Conservation (phyloP, 371 early-diverging fungal genomes). For the Mucor plumbeus region DNA sequence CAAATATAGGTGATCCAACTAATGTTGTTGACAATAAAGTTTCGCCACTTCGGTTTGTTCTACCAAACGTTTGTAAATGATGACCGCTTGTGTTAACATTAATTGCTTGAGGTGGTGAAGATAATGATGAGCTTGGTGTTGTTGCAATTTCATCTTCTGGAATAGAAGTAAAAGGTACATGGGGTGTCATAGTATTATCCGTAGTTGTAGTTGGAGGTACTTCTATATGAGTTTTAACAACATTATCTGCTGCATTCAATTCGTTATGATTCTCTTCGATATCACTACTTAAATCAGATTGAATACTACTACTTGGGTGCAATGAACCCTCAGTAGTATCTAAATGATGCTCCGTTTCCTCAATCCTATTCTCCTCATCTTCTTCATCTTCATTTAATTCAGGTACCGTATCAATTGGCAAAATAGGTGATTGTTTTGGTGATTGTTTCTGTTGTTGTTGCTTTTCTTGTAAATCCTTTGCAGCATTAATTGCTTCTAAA, state of each 20-base stretch:
- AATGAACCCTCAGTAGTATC: background rate
- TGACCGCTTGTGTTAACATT: background rate
- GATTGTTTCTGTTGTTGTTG: background rate
- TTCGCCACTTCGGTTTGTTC: conserved; percentile 5
- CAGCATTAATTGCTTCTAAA: conserved; percentile 23
- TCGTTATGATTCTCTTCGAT: background rate
- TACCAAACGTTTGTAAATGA: conserved; percentile 1
- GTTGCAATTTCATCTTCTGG: background rate
- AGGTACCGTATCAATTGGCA: conserved; percentile 23
- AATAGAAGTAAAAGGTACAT: background rate
- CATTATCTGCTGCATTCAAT: background rate
- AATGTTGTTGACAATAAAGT: conserved; percentile 20
- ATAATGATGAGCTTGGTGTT: background rate
- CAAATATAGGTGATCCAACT: conserved; percentile 19
- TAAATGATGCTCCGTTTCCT: background rate
- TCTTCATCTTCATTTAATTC: conserved; percentile 27
- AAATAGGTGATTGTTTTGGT: background rate
- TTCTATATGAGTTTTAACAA: background rate
- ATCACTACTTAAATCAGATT: conserved; percentile 7
- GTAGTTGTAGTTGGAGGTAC: background rate
- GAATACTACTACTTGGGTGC: background rate
- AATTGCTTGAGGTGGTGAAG: background rate
- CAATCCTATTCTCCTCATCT: background rate
- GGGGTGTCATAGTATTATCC: conserved; percentile 6
- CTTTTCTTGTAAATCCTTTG: conserved; percentile 19